phyloP scores from a whole-genome alignment of 805 yeast species.

The Wickerhamiella slavikovae region DNA sequence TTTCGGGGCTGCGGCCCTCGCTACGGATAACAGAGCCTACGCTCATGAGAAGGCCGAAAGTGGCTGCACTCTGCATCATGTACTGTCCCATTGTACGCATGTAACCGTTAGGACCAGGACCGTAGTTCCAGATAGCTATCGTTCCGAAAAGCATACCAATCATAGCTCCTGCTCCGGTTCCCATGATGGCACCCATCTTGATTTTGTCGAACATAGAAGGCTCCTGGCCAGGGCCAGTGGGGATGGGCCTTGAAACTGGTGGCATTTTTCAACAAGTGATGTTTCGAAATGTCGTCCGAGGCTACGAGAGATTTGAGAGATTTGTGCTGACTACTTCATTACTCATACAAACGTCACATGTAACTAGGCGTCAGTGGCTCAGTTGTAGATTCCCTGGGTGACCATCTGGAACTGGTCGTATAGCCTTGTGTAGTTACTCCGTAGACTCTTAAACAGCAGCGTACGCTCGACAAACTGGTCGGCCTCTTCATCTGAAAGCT shows the following conservation, averaged over 20 bases:
- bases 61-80: constrained; percentile 89
- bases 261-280: no score
- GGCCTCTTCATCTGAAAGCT: constrained; percentile 48
- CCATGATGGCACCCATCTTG: constrained; percentile 98
- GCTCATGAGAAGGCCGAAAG: constrained; percentile 91
- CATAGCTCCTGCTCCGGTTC: constrained; percentile 77
- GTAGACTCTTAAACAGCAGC: constrained; percentile 61
- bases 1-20: constrained; percentile 11
- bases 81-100: constrained; percentile 94
- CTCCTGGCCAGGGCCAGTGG: constrained; percentile 6
- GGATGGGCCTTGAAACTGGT: constrained; percentile 1
- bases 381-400: constrained; percentile 75
- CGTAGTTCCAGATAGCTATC: constrained; percentile 69
- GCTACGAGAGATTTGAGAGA: no score
- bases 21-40: constrained; percentile 50
- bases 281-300: no score
- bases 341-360: no score
- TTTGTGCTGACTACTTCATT: no score
- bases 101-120: constrained; percentile 97
- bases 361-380: background rate
- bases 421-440: constrained; percentile 73
- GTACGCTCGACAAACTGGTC: constrained; percentile 60
- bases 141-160: constrained; percentile 93
- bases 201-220: constrained; percentile 89
- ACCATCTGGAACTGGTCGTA: constrained; percentile 89